These are phyloP conservation scores for Aspergillus ochraceus DNA, from an alignment of 2,329 filamentous ascomycete species.

Conservation along the genomic window DNA sequence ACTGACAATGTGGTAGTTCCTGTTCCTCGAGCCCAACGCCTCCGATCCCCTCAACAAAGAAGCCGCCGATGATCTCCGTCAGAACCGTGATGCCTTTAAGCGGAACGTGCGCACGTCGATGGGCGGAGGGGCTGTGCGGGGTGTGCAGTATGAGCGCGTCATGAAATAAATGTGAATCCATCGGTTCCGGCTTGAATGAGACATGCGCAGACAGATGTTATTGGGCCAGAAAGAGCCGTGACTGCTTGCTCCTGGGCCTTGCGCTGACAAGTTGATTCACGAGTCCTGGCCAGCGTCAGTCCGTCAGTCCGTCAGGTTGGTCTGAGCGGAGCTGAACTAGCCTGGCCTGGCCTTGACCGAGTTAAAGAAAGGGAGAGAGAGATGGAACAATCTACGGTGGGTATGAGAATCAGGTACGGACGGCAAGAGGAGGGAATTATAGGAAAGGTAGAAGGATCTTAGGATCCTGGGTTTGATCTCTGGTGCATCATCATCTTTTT, in stretches of 20 bases:
- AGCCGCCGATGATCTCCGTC: conserved; percentile 86
- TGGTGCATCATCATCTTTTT: conserved; percentile 6
- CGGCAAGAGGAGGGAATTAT: no score
- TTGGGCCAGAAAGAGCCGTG: no score
- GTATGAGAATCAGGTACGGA: no score
- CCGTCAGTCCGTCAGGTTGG: background rate
- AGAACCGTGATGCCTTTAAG: conserved; percentile 85
- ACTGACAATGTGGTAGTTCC: conserved; percentile 60
- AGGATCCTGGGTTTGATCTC: background rate
- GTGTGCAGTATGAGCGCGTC: conserved; percentile 74
- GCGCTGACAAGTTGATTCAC: no score
- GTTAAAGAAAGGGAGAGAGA: background rate
- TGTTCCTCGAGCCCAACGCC: conserved; percentile 97
- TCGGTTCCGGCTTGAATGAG: background rate
- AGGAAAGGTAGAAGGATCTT: background rate
- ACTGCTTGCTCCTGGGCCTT: no score
- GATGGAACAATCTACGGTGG: background rate
- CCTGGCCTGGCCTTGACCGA: background rate
- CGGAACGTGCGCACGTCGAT: conserved; percentile 84
- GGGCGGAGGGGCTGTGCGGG: conserved; percentile 74
- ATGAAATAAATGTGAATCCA: conserved; percentile 54
- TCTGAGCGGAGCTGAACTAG: background rate
- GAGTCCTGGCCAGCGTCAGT: background rate
- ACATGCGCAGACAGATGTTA: no score
- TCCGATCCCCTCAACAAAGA: conserved; percentile 98